Evolutionary conservation across 257 asterid genomes (phyloP), one percentile per base, ranked within the genome.

Genomic region (Salvia miltiorrhiza): DNA sequence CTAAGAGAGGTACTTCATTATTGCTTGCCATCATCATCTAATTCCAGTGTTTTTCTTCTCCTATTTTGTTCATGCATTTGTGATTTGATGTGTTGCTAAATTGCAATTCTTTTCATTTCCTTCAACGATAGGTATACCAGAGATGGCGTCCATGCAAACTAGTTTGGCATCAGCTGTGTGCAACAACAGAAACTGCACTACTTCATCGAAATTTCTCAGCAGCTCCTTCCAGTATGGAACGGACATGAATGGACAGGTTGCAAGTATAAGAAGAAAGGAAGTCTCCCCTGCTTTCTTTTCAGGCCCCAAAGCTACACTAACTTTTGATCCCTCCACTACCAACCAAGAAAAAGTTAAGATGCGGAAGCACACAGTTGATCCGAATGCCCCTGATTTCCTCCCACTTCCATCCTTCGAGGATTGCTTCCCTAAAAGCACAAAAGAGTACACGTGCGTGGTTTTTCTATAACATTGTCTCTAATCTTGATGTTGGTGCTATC

Each of bases 361-460:
- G 73, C 72, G 89, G 80, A 87, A 87, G 88, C 88, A 84, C 86
- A 93, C 97, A 1, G 92, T 77, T 11, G 97, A 93, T 76, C 99
- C 99, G 12, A 86, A 28, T 75, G 90, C 94, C 64, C 99, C 99
- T 20, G 88, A 93, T 50, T 93, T 93, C 71, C 91, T 88, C 50
- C 99, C 99, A 0, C 95, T 90, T 58, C 99, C 99, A 2, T 81
- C 97, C 75, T 93, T 90, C 19, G 87, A 87, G 78, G 92, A 93
- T 75, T 93, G 99, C 85, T 93, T 93, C 78, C 99, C 96, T 3
- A 90, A 72, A 69, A 93, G 99, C 97, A 48, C 97, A 4, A 93
- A 93, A 66, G 93, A 90, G 71, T 81, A 71, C 88, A 86, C 79
- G 98, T 93, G 60, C 56, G 74, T 37, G 1, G 11, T 49, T 65